Base-by-base conservation (phyloP, 2,329 filamentous ascomycete species). In the Orbilia oligospora region DNA sequence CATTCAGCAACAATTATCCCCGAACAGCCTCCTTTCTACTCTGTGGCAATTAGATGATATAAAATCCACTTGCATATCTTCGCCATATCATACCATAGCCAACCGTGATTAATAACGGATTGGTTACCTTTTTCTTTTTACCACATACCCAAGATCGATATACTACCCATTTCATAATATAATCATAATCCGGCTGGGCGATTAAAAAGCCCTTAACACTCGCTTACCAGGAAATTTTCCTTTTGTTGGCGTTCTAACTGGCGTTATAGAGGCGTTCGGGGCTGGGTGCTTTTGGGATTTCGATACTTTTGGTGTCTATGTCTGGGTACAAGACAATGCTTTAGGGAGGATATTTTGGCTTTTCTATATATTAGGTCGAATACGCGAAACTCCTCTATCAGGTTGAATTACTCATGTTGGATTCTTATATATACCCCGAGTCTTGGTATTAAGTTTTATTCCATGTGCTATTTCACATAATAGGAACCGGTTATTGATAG, bases 201-300 rank as follows among this genome's bases (percentile, higher is more conserved):
- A 18, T 49, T 51, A 44, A 41, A 66, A 33, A 53, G 33, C 24
- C 18, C 22, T 38, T 63, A 18, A 48, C 49, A 14, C 63, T 64
- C 14, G 10, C 46, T 66, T 70, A 8, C 22, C 18, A 16, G 3
- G 56, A 44, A 44, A 61, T 6, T 66, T 46, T 53, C 33, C 48
- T 64, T n/a, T 65, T 65, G 33, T 48, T 51, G 73, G 66, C 61
- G 73, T 77, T 55, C 36, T n/a, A 36, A 38, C 3, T 33, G 73
- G 73, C 73, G 67, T 77, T 77, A 51, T 76, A 61, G 61, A 77
- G 67, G 73, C 67, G 73, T 71, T 71, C 6, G 41, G 24, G 73
- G 14, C 56, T 20, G 9, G 41, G 20, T 63, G 27, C 2, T 48
- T 20, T 55, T 66, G 64, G 44, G 46, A 44, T 36, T 33, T 44